Base-by-base conservation (phyloP, 768 basidiomycete genomes). In the Auriculariales sp. region DNA sequence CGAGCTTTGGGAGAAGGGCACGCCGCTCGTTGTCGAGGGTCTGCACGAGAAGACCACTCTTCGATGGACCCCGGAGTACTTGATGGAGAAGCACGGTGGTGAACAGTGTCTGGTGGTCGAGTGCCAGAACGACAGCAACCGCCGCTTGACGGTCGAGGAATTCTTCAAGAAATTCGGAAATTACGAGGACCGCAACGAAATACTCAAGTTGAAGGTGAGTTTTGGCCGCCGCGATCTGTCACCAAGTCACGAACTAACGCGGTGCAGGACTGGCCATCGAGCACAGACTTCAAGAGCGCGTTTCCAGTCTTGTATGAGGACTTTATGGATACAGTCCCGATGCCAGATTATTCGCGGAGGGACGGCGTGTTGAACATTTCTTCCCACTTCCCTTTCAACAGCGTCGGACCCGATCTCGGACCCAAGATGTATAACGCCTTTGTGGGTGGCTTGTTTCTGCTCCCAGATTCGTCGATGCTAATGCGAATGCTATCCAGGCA, bases 371-470 rank as follows among this genome's bases (percentile, higher is more conserved):
- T 83, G 49, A 97, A 98, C 55, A 72, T 98, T 28, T 83, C 87
- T 4, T 83, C 90, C 1, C 90, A 95, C 66, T 91, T 91, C 60
- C 90, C 90, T 1, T 65, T 68, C 11, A 88, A 88, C 56, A 77
- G 80, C 0, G 65, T 90, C 49, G 78, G 75, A 27, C 88, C 88
- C 15, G 91, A 91, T 60, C 71, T 91, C 11, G 81, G 90, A 3
- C 92, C 92, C 1, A 95, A 94, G 66, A 69, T 93, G 87, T 95
- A 95, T 65, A 92, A 89, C 55, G 87, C 91, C 0, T 79, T 89
- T 67, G 63, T 64, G 46, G 52, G 62, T 55, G 3, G 3, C 15
- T 33, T 17, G 28, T 15, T 24, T 17, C 33, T 4, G 22, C 11
- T 22, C 24, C 17, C 32, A 46, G 27, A 4, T 25, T 30, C 31